Base-by-base conservation (phyloP, 2,329 filamentous ascomycete species). In the Fusarium sp. region DNA sequence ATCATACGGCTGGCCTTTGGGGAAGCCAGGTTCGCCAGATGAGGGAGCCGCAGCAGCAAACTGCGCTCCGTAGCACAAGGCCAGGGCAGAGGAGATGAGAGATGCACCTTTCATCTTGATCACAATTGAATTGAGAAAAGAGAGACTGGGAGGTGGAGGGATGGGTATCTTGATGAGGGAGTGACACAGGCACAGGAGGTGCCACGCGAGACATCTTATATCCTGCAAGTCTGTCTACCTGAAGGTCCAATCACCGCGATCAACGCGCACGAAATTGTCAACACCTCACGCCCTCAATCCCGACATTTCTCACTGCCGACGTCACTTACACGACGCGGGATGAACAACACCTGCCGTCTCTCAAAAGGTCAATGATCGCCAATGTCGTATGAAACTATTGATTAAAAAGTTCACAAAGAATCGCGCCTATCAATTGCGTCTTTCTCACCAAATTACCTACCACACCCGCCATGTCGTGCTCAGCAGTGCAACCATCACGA, bases 1-100 rank as follows among this genome's bases (percentile, higher is more conserved):
- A 76, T 89, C 88, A 72, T 88, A 87, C 10, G 91, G 90, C 70
- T 92, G 84, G 7, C 89, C 90, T 30, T 50, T 89, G 1, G 65
- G 77, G 75, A 90, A 90, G 54, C 78, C 75, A 37, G 72, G 73
- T 2, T 74, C 68, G 3, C 32, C 58, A 8, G 48, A 27, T n/a
- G 67, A 67, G 0, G 75, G 75, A 18, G 75, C 74, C 2, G 74
- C 74, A 43, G 34, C 11, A 14, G 34, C 67, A 37, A 69, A 39
- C 7, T 56, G 62, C 0, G 72, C 18, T 11, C 74, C 71, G 23
- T 66, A 68, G 39, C 50, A 62, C 1, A 76, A 6, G 14, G 74
- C 65, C 16, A 76, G 32, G 11, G 69, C 71, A 16, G 66, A 67
- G 2, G 74, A 76, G 18, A 75, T 9, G 6, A 76, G 16, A 1